Evolutionary conservation across 106 monocot genomes (phyloP).

Genomic region (Alisma plantagoaquatica): DNA sequence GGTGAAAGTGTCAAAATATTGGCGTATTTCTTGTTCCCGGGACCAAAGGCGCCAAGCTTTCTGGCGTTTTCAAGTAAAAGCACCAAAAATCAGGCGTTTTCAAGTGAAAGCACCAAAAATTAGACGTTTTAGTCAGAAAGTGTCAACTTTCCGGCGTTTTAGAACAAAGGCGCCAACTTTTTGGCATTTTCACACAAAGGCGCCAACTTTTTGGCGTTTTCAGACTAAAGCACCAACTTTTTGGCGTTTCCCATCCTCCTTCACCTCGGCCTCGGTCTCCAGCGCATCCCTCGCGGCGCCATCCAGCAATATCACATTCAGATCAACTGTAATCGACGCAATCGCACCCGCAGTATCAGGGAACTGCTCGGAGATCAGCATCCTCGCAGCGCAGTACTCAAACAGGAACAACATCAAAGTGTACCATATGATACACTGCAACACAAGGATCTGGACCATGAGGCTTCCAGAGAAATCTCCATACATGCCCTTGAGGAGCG

Average conservation of each 20-base stretch:
- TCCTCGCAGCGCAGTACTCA: conserved; percentile 63
- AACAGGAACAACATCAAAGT: conserved; percentile 92
- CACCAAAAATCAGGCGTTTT: no score
- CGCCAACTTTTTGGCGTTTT: no score
- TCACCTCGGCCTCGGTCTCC: conserved; percentile 49
- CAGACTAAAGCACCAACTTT: no score
- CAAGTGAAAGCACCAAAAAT: no score
- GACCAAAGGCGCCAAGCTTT: no score
- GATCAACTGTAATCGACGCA: conserved; percentile 66
- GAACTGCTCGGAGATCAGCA: conserved; percentile 76
- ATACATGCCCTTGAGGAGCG: conserved; percentile 83
- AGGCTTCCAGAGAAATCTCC: conserved; percentile 71
- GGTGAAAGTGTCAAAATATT: no score
- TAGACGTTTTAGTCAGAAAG: no score
- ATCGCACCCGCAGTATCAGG: conserved; percentile 60
- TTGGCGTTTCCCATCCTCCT: conserved; percentile 78
- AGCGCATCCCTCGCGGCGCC: conserved; percentile 46
- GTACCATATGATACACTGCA: conserved; percentile 98
- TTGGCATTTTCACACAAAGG: no score
- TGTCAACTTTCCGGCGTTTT: no score
- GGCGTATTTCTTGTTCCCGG: no score
- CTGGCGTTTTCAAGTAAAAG: no score
- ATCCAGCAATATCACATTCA: conserved; percentile 74
- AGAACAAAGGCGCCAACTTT: no score
- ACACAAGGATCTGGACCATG: conserved; percentile 92